These are phyloP conservation scores for Penicillium dipodomyicola DNA, from an alignment of 495 filamentous ascomycete genomes.

Conservation along the genomic window DNA sequence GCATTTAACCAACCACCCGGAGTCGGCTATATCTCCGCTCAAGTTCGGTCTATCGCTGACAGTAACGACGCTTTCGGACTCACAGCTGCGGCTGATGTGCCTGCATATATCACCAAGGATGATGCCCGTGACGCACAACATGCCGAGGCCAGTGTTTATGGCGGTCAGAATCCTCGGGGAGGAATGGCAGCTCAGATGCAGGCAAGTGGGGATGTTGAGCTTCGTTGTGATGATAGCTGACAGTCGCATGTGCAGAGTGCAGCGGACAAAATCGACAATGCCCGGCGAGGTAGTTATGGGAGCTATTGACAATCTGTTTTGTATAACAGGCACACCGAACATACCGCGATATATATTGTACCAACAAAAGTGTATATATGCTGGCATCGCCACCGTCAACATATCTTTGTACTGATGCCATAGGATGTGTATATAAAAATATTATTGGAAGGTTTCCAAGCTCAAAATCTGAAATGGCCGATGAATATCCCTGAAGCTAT, in stretches of 20 bases:
- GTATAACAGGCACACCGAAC: not conserved
- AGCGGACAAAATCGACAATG: constrained; percentile 34
- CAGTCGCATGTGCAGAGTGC: constrained; percentile 26
- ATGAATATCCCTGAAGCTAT: not conserved
- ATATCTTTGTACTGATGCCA: not conserved
- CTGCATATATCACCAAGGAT: constrained; percentile 36
- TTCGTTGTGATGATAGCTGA: constrained; percentile 9
- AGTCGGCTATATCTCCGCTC: constrained; percentile 31
- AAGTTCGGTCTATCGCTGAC: constrained; percentile 38
- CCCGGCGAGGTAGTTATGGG: constrained; percentile 13
- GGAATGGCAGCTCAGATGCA: constrained; percentile 36
- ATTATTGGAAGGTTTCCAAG: not conserved
- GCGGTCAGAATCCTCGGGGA: constrained; percentile 30
- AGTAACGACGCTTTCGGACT: constrained; percentile 34
- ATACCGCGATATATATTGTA: not conserved
- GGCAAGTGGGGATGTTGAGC: constrained; percentile 20
- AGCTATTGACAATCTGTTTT: not conserved
- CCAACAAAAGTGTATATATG: not conserved
- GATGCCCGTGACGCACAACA: constrained; percentile 37
- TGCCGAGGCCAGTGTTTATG: constrained; percentile 32
- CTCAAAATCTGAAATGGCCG: not conserved
- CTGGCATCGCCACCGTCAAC: not conserved
- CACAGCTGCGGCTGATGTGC: constrained; percentile 21
- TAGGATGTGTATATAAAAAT: not conserved
- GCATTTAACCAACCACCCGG: constrained; percentile 38